Base-by-base conservation (phyloP, 768 basidiomycete species). In the Cantharellus cinnabarinus region DNA sequence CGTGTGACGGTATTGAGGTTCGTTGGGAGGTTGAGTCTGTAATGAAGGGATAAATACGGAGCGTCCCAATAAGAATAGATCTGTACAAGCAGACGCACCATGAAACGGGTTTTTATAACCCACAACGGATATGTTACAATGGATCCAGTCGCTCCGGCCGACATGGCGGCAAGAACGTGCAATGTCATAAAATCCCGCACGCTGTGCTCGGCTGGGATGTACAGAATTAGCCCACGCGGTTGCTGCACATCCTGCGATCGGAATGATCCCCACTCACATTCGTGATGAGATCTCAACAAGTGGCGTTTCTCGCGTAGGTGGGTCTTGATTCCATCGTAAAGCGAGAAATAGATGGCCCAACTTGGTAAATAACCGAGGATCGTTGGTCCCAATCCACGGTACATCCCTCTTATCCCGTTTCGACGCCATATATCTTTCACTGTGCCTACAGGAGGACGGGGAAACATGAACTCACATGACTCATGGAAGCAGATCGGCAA, bases 51-150 rank as follows among this genome's bases (percentile, higher is more conserved):
- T 5, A 60, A 40, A 37, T 10, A 37, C 52, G 35, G 14, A 37
- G 35, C 14, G 1, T 54, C 52, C 10, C 10, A 29, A 37, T 7
- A 54, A 7, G 7, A 10, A 54, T 37, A 10, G 35, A 54, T 10
- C 10, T 7, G 38, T 10, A 37, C 10, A 37, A 54, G 38, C 7
- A 10, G 7, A 54, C 35, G 35, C 63, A 94, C 94, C 95, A 98
- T 98, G 73, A 98, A 97, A 38, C 95, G 81, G 34, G 94, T 98
- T 74, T 97, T 98, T 70, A 99, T 91, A 48, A 99, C 90, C 95
- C 95, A 99, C 4, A 99, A 70, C 0, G 95, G 95, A 71, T 89
- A 97, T 35, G 95, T 98, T 66, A 83, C 83, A 57, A 89, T 79
- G 3, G 95, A 95, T 66, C 94, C 93, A 20, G 84, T 75, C 3